These are phyloP conservation scores for Ustilago bromivora DNA, from an alignment of 1,284 basidiomycete genomes.

Conservation along the genomic window DNA sequence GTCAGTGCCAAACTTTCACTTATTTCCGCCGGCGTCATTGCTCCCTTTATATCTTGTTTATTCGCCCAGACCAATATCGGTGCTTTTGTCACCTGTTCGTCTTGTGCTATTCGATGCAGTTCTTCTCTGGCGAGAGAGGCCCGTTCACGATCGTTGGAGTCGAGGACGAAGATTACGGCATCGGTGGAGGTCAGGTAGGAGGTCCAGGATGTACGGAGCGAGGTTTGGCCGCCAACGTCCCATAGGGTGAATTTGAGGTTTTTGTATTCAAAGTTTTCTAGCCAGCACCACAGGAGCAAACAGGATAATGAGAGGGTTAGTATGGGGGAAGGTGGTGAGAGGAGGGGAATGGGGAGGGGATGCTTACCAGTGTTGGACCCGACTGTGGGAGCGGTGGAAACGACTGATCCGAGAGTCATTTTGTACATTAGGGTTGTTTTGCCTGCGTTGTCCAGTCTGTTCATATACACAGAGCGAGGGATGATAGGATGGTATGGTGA, in stretches of 20 bases:
- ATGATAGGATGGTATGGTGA: not conserved
- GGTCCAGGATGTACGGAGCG: constrained; percentile 71
- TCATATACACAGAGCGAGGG: not conserved
- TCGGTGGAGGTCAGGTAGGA: constrained; percentile 71
- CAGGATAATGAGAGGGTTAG: not conserved
- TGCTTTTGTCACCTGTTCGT: constrained; percentile 70
- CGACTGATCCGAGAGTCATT: constrained; percentile 73
- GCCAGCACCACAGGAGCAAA: not conserved
- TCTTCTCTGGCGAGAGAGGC: constrained; percentile 71
- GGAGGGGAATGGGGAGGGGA: not conserved
- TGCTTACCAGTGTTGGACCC: constrained; percentile 69
- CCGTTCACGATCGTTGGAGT: constrained; percentile 72
- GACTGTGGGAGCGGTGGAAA: constrained; percentile 73
- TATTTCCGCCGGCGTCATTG: constrained; percentile 72
- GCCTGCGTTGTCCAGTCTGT: constrained; percentile 72
- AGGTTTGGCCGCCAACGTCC: constrained; percentile 73
- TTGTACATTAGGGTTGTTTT: constrained; percentile 73
- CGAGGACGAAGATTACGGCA: constrained; percentile 73
- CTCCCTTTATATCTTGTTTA: constrained; percentile 72
- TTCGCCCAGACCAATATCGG: constrained; percentile 73
- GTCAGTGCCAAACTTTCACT: constrained; percentile 72
- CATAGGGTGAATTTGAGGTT: constrained; percentile 72
- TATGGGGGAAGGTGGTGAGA: not conserved
- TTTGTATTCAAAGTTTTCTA: constrained; percentile 71
- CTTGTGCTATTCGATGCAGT: constrained; percentile 69